phyloP scores from a whole-genome alignment of 345 rosid species.

The Lumnitzera racemosa region DNA sequence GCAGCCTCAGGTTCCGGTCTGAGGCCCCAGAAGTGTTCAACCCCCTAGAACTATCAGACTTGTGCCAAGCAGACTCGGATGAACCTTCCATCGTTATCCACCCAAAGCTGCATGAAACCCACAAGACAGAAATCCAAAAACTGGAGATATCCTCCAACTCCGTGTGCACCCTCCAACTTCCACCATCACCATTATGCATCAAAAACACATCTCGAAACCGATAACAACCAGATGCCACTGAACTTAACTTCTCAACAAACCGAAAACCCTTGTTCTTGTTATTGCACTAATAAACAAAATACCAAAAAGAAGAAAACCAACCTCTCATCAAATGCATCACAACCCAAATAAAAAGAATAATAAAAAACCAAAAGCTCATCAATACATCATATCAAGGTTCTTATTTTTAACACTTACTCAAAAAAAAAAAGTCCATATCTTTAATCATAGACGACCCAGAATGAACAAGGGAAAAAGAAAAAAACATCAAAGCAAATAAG shows the following conservation, averaged over 20 bases:
- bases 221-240: not conserved
- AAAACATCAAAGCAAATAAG: not conserved
- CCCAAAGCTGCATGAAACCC: conserved; percentile 36
- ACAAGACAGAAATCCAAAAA: conserved; percentile 28
- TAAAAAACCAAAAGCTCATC: too few species aligned
- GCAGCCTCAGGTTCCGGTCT: conserved; percentile 38
- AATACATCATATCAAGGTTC: too few species aligned
- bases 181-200: conserved; percentile 37
- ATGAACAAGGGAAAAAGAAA: too few species aligned
- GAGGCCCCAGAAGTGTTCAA: conserved; percentile 49
- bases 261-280: conserved; percentile 4
- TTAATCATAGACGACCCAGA: too few species aligned
- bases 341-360: too few species aligned
- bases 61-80: conserved; percentile 60
- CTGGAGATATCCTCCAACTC: conserved; percentile 30
- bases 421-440: too few species aligned
- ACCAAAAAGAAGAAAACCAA: too few species aligned
- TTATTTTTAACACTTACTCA: too few species aligned
- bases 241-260: conserved; percentile 15
- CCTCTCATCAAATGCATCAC: too few species aligned
- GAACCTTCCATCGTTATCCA: conserved; percentile 78
- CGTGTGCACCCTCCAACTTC: conserved; percentile 21
- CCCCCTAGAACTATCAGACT: conserved; percentile 49
- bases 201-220: conserved; percentile 29
- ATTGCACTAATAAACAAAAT: too few species aligned